Conservation (phyloP, 352 stramenopile species). For the Globisporangium orthogonon region DNA sequence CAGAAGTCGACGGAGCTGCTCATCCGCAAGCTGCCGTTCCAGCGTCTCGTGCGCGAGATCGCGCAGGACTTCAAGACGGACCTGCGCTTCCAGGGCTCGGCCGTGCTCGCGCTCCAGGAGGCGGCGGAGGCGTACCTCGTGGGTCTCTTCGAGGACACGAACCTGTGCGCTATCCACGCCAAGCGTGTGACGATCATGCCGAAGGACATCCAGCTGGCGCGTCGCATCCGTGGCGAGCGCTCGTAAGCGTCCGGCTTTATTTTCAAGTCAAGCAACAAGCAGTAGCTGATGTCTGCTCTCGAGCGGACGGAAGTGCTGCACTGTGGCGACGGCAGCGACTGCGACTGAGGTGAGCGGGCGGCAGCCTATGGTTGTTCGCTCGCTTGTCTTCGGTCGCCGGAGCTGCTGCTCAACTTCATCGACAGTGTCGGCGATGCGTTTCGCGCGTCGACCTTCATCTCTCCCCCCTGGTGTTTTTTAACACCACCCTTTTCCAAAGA, state of each 20-base stretch:
- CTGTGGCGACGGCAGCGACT: no score
- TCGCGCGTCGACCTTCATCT: conserved; percentile 13
- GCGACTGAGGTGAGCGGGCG: no score
- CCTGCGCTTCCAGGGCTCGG: conserved; percentile 86
- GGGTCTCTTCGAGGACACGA: conserved; percentile 93
- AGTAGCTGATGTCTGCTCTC: background rate
- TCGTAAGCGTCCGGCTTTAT: conserved; percentile 30
- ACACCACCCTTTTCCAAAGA: conserved; percentile 69
- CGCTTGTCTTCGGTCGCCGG: no score
- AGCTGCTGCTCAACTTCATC: background rate
- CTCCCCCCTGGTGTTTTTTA: conserved; percentile 70
- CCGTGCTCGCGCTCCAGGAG: conserved; percentile 84
- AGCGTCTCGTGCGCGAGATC: conserved; percentile 92
- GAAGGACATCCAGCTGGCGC: conserved; percentile 92
- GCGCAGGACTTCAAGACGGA: conserved; percentile 87
- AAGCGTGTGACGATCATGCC: conserved; percentile 94
- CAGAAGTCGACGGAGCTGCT: conserved; percentile 96
- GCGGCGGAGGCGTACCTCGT: conserved; percentile 93
- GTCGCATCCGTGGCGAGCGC: conserved; percentile 89
- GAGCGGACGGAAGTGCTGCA: background rate
- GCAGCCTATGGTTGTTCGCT: no score
- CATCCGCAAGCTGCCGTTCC: conserved; percentile 95
- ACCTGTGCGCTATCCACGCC: conserved; percentile 93
- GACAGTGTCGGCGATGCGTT: background rate
- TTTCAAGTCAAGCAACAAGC: no score